Evolutionary conservation across 73 alveolate species (phyloP).

Genomic region (Paramecium caudatum): DNA sequence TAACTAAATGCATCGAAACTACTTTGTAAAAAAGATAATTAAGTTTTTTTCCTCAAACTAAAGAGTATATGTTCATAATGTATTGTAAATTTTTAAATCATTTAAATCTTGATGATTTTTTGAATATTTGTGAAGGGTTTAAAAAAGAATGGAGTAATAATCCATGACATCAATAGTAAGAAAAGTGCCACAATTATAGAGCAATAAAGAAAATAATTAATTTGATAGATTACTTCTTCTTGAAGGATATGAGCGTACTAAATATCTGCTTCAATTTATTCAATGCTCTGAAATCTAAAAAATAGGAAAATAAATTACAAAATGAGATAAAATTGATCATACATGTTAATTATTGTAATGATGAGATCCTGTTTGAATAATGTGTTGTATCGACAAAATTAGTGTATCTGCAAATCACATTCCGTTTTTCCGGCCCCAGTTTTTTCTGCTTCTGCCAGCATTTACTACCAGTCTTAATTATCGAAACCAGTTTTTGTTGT

Average conservation of each 20-base stretch:
- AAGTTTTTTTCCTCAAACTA: neutral
- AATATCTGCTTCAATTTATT: neutral
- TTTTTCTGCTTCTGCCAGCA: neutral
- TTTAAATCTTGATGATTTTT: neutral
- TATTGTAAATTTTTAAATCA: slow-evolving; percentile 14
- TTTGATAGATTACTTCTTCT: neutral
- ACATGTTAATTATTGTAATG: neutral
- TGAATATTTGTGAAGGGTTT: neutral
- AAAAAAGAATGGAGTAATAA: slow-evolving; percentile 3
- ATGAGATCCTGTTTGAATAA: neutral
- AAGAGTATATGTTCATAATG: neutral
- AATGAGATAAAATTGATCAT: neutral
- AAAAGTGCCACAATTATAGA: neutral
- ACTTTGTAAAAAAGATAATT: neutral
- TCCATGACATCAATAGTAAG: neutral
- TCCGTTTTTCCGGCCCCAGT: neutral
- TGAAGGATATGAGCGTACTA: neutral
- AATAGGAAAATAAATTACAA: neutral
- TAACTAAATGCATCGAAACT: slow-evolving; percentile 7
- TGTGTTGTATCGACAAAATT: slow-evolving; percentile 18
- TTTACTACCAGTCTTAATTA: slow-evolving; percentile 1
- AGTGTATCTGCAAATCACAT: neutral
- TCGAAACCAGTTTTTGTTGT: slow-evolving; percentile 15
- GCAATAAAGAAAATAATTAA: neutral
- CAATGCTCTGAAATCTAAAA: slow-evolving; percentile 15